Evolutionary conservation across 2,329 filamentous ascomycete genomes (phyloP), one percentile per base, ranked within the genome.

Genomic region (Scorias spongiosa): DNA sequence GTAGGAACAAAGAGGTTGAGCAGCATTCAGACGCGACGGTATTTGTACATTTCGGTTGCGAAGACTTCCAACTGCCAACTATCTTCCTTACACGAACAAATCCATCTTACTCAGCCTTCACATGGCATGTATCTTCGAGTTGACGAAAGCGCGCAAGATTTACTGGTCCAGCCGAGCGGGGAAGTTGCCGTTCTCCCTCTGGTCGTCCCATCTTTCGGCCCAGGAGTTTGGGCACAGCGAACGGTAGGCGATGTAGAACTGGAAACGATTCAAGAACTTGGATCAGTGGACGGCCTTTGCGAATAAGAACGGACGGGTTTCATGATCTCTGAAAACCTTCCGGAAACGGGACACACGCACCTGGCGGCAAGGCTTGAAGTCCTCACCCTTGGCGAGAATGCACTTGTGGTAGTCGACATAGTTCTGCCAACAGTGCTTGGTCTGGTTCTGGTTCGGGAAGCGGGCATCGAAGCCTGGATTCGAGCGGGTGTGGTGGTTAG

Each of bases 371-470:
- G 89, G 89, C 59, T 84, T 81, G 68, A 96, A 96, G 65, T 95
- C 88, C 75, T 96, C 89, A 69, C 89, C 89, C 79, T 96, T 96
- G 71, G 88, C 89, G 65, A 81, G 74, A 69, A 95, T 87, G 76
- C 91, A 98, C 79, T 98, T 98, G 81, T 98, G 85, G 78, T 98
- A 96, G 71, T 98, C 91, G 74, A 98, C 91, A 72, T 98, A 98
- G 79, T 98, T 98, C 70, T 98, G 93, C 91, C 91, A 98, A 85
- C 91, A 98, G 80, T 98, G 88, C 83, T 95, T 95, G 71, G 88
- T 80, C 68, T 91, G 85, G 75, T 98, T 98, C 75, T 80, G 74
- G 76, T 98, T 94, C 63, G 91, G 91, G 75, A 96, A 98, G 68
- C 91, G 89, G 69, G 91, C 91, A 67, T 98, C 91, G 74, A 93